Evolutionary conservation across 345 rosid species (phyloP), one percentile per base, ranked within the genome.

Genomic region (Eucalyptus albens): DNA sequence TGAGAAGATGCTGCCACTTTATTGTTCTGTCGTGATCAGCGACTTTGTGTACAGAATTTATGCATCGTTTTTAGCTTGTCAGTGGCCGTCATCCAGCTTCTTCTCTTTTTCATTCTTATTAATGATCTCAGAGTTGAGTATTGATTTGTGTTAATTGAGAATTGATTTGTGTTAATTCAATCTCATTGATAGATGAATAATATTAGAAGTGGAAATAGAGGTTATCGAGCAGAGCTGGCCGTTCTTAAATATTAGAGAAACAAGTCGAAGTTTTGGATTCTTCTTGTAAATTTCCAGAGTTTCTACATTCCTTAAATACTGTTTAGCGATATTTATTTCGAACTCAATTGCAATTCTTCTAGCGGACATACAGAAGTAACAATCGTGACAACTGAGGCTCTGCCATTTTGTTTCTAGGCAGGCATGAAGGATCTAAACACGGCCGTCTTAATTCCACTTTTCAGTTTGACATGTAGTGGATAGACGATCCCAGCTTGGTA

Each of bases 241-340:
- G 37, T 33, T 33, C 37, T 33, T 33, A 33, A 91, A 91, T 88
- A 89, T 94, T 88, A 90, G 89, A 89, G 93, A 93, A n/a, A 93
- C 42, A 89, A 92, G 89, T 94, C 97, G 14, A 95, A 95, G 95
- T 96, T 95, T 88, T 93, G 99, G 90, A 94, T 98, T 89, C 97
- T 98, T 91, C 98, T 98, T 86, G 98, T 97, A 94, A 94, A 95
- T 86, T 88, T 59, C 88, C 80, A 59, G 9, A 40, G 29, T n/a
- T 15, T 67, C 19, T 37, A 26, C 45, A 65, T 59, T 44, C 9
- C 69, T 9, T 14, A 33, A 49, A 55, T 90, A 49, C 40, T n/a
- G 77, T n/a, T 67, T 15, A n/a, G 11, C 40, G 31, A 67, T 67
- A 15, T 56, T 56, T 55, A 55, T 55, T 55, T 55, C 5, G 0